A percentile compares a stretch with the other conserved stretches of the same genome.
Evolutionary conservation across 805 yeast genomes (phyloP).

Genomic region (Metschnikowia gruessii): DNA sequence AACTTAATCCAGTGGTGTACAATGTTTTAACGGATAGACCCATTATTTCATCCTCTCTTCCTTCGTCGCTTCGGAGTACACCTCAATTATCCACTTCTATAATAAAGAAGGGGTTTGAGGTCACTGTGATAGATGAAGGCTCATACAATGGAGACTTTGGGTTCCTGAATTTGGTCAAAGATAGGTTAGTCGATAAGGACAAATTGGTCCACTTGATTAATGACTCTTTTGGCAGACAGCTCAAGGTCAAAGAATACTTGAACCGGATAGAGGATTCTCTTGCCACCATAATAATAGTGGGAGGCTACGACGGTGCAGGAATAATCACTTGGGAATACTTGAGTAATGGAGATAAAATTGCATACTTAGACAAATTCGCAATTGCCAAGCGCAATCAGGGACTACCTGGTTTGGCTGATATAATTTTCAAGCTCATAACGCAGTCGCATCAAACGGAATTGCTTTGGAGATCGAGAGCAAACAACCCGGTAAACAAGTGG

Average conservation of each 20-base stretch:
- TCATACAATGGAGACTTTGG: slow-evolving; percentile 36
- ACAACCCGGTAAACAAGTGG: slow-evolving; percentile 96
- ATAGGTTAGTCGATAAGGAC: slow-evolving; percentile 47
- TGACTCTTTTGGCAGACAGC: slow-evolving; percentile 68
- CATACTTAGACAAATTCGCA: slow-evolving; percentile 93
- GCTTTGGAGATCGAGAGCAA: slow-evolving; percentile 85
- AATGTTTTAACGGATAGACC: slow-evolving; percentile 91
- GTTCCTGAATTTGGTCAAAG: slow-evolving; percentile 36
- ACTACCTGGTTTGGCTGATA: slow-evolving; percentile 88
- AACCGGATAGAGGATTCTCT: slow-evolving; percentile 60
- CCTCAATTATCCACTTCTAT: slow-evolving; percentile 75
- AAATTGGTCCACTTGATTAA: slow-evolving; percentile 64
- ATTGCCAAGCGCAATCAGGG: slow-evolving; percentile 84
- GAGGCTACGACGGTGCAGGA: slow-evolving; percentile 95
- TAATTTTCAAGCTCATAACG: slow-evolving; percentile 78
- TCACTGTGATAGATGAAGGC: slow-evolving; percentile 39
- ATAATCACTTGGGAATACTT: slow-evolving; percentile 76
- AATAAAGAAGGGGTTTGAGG: slow-evolving; percentile 69
- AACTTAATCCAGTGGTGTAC: slow-evolving; percentile 81
- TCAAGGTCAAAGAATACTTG: slow-evolving; percentile 68
- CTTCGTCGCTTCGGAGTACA: slow-evolving; percentile 53
- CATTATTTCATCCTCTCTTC: slow-evolving; percentile 84
- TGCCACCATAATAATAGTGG: slow-evolving; percentile 80
- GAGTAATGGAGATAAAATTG: slow-evolving; percentile 39
- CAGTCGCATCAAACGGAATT: slow-evolving; percentile 67